A percentile compares a stretch with the other conserved stretches of the same genome.
These are phyloP conservation scores for Lenzites betulinus DNA, from an alignment of 768 basidiomycete genomes.

Conservation along the genomic window DNA sequence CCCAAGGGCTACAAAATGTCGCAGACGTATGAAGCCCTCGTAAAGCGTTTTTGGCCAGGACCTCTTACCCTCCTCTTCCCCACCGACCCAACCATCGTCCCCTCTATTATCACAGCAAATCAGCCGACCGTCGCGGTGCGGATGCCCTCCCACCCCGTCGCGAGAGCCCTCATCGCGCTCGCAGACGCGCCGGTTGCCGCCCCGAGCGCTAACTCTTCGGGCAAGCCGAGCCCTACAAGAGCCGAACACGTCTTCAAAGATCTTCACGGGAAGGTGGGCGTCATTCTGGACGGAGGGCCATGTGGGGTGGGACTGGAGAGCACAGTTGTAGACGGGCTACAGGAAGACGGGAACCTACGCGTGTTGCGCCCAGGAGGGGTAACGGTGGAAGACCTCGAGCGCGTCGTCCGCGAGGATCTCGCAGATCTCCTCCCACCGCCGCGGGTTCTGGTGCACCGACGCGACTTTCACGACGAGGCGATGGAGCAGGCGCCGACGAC, in stretches of 20 bases:
- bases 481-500: conserved; percentile 86
- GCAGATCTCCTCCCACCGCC: conserved; percentile 41
- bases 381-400: conserved; percentile 84
- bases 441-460: conserved; percentile 72
- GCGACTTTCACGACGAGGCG: conserved; percentile 72
- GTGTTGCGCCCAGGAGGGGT: conserved; percentile 91
- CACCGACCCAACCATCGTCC: conserved; percentile 58
- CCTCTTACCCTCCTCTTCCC: conserved; percentile 93
- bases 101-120: conserved; percentile 74
- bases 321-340: conserved; percentile 90
- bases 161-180: conserved; percentile 82
- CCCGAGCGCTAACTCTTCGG: conserved; percentile 93
- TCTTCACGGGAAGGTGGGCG: conserved; percentile 66
- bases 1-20: conserved; percentile 64
- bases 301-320: conserved; percentile 93
- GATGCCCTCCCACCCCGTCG: conserved; percentile 94
- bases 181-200: conserved; percentile 82
- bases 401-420: conserved; percentile 49
- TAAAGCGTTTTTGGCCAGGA: conserved; percentile 92
- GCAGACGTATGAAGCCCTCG: conserved; percentile 67
- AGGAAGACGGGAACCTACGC: conserved; percentile 72
- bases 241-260: conserved; percentile 85
- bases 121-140: conserved; percentile 86
- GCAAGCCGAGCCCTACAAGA: conserved; percentile 90
- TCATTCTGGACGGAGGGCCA: conserved; percentile 91